Base-by-base conservation (phyloP, 441 rosid genomes). In the Breynia disticha region DNA sequence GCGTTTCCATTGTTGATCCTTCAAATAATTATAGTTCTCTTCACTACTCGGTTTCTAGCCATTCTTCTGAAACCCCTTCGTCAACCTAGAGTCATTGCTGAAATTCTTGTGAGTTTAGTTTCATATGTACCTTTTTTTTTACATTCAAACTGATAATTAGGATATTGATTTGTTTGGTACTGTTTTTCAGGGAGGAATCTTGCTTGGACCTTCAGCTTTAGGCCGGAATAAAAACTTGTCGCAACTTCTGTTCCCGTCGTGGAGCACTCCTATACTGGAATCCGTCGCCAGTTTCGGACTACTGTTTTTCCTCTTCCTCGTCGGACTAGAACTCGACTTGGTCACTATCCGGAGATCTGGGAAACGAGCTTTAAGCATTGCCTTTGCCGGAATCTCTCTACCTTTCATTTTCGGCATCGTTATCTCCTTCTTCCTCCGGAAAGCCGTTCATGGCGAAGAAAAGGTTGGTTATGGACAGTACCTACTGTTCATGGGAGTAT, bases 211-310 rank as follows among this genome's bases (percentile, higher is more conserved):
- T 1, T 79, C 82, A 0, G 82, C 68, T 18, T 50, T 79, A 0
- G 85, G 85, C 5, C 57, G 80, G 17, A 75, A 72, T 67, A 18
- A 62, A 54, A 62, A 64, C 0, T 70, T 61, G 55, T 24, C 70
- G 51, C 63, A 62, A 20, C 43, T 68, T 3, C 21, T 79, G 0
- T 80, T 80, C 54, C 82, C 80, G 0, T 19, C 70, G 28, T 80
- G 82, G 80, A 72, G 80, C 64, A 75, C 67, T 1, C 82, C 80
- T 0, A 64, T 71, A 19, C 80, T 80, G 2, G 82, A 80, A 66
- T 72, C 85, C 7, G 76, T 65, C 0, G 82, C 82, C 0, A 74
- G 75, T 41, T 66, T 79, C 43, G 85, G 85, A 15, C 85, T 79
- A 42, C 66, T 80, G 54, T 80, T 72, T 66, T 76, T 68, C 55